These are phyloP conservation scores for Chlamydomonas eustigma DNA, from an alignment of 139 green algal genomes.

Conservation along the genomic window DNA sequence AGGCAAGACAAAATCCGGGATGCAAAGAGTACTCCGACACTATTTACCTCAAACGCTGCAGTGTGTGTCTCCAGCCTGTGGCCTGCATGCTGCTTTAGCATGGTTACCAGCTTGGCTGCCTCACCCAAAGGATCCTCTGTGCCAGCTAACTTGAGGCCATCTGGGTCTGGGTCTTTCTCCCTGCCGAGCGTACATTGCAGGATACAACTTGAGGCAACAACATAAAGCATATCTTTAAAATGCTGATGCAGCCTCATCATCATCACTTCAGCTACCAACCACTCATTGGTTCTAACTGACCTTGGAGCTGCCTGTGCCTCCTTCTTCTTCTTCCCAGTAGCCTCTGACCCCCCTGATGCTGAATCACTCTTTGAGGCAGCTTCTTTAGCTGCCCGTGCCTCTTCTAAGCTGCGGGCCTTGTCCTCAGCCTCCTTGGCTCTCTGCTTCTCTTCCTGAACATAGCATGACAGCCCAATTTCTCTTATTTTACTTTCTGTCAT, in stretches of 20 bases:
- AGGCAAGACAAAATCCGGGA: too few species aligned
- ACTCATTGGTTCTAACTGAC: slow-evolving; percentile 16
- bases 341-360: background rate
- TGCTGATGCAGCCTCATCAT: too few species aligned
- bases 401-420: background rate
- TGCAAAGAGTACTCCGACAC: too few species aligned
- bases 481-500: too few species aligned
- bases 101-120: slow-evolving; percentile 77
- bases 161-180: slow-evolving; percentile 78
- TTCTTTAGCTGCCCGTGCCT: background rate
- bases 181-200: background rate
- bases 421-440: slow-evolving; percentile 9
- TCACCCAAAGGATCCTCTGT: slow-evolving; percentile 77
- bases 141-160: slow-evolving; percentile 72
- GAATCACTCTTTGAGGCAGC: background rate
- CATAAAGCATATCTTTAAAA: too few species aligned
- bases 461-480: background rate
- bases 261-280: too few species aligned
- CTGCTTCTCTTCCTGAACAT: slow-evolving; percentile 11
- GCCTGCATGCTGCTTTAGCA: slow-evolving; percentile 57
- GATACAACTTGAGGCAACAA: background rate
- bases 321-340: slow-evolving; percentile 46
- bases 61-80: slow-evolving; percentile 44
- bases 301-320: slow-evolving; percentile 42
- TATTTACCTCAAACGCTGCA: slow-evolving; percentile 21